phyloP scores from a whole-genome alignment of 306 rosid species.

The Hylodesmum podocarpum region DNA sequence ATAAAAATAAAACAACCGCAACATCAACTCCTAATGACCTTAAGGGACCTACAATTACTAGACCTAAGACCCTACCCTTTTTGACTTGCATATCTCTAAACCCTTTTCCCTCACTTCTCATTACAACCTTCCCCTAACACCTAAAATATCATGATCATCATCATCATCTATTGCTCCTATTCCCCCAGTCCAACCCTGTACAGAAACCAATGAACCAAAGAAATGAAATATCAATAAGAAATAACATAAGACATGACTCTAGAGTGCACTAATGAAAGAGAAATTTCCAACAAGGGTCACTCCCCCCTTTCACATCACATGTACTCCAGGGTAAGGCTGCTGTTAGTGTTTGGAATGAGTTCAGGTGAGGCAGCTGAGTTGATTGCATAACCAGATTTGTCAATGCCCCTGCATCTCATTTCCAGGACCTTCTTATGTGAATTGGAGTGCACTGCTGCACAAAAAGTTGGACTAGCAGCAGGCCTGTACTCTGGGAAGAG shows the following conservation, averaged over 20 bases:
- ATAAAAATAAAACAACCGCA: slow-evolving; percentile 34
- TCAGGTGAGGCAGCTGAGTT: slow-evolving; percentile 51
- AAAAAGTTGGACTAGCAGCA: slow-evolving; percentile 92
- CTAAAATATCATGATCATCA: slow-evolving; percentile 59
- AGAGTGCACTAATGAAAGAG: slow-evolving; percentile 25
- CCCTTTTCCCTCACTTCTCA: slow-evolving; percentile 44
- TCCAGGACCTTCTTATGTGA: slow-evolving; percentile 94
- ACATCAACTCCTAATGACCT: slow-evolving; percentile 54
- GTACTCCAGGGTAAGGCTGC: slow-evolving; percentile 73
- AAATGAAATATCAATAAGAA: slow-evolving; percentile 56
- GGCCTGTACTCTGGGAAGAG: slow-evolving; percentile 97
- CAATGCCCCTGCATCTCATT: slow-evolving; percentile 67
- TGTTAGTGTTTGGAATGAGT: slow-evolving; percentile 79
- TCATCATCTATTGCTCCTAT: slow-evolving; percentile 62
- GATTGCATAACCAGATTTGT: background rate
- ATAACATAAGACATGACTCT: slow-evolving; percentile 51
- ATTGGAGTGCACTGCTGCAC: slow-evolving; percentile 83
- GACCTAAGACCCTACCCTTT: slow-evolving; percentile 69
- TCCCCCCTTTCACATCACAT: slow-evolving; percentile 45
- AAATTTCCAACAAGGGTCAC: slow-evolving; percentile 27
- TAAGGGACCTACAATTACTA: slow-evolving; percentile 52
- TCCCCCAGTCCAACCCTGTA: slow-evolving; percentile 76
- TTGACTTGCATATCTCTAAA: slow-evolving; percentile 54
- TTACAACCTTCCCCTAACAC: slow-evolving; percentile 60
- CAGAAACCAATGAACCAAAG: slow-evolving; percentile 74